Evolutionary conservation across 108 stramenopile genomes (phyloP).

Genomic region (Pseudonitzschia pungens): DNA sequence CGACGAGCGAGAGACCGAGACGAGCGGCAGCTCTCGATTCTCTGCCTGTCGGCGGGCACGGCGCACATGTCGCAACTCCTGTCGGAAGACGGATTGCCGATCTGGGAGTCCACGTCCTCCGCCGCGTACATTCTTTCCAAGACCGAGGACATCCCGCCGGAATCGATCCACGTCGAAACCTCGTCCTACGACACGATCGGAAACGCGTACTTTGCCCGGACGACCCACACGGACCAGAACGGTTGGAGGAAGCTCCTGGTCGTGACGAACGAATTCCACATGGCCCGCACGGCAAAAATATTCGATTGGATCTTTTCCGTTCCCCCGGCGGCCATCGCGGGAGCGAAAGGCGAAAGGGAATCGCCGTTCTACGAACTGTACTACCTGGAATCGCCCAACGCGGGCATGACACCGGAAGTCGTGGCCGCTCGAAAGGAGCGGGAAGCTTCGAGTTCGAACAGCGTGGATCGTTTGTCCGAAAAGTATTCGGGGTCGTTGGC

Average conservation of each 20-base stretch:
- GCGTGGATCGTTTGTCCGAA: conserved; percentile 47
- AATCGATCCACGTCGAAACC: conserved; percentile 72
- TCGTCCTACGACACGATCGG: conserved; percentile 85
- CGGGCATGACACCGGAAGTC: conserved; percentile 63
- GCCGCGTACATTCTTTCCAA: conserved; percentile 55
- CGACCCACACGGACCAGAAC: conserved; percentile 57
- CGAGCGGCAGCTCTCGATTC: conserved; percentile 33
- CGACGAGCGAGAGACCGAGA: too few relatives aligned
- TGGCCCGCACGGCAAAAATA: conserved; percentile 69
- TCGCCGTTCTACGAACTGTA: conserved; percentile 50
- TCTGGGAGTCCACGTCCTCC: conserved; percentile 80
- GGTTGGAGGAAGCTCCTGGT: conserved; percentile 59
- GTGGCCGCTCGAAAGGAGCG: conserved; percentile 55
- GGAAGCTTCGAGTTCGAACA: conserved; percentile 54
- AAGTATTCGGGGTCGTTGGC: conserved; percentile 47
- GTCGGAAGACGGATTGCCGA: conserved; percentile 61
- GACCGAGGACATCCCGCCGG: neutral
- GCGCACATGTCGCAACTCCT: conserved; percentile 81
- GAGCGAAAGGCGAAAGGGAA: neutral
- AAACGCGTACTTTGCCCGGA: conserved; percentile 78
- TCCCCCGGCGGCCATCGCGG: neutral
- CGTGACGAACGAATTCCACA: conserved; percentile 85
- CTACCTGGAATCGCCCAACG: conserved; percentile 66
- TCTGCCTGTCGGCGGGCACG: conserved; percentile 82
- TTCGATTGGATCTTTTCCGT: conserved; percentile 81